Conservation (phyloP, 331 rosid genomes). For the Quercus tomentella region DNA sequence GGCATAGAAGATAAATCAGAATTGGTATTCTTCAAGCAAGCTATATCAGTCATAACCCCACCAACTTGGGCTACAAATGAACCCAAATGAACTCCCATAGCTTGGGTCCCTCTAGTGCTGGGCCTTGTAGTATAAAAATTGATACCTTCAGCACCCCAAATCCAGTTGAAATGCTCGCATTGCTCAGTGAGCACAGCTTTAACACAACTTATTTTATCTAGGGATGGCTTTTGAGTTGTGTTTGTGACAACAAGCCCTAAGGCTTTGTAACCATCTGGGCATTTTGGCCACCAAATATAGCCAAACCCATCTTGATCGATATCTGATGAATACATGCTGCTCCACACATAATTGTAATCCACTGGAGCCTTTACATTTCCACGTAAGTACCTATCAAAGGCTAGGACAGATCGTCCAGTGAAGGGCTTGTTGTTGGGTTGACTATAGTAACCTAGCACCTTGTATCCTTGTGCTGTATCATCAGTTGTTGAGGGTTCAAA, state of each 20-base stretch:
- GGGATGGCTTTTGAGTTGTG: conserved; percentile 53
- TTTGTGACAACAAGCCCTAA: conserved; percentile 57
- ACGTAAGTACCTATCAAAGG: conserved; percentile 13
- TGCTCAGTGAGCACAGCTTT: conserved; percentile 52
- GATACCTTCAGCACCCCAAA: conserved; percentile 64
- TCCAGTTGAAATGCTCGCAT: conserved; percentile 41
- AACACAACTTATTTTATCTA: conserved; percentile 57
- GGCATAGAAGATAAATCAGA: neutral
- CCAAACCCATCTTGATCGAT: conserved; percentile 52
- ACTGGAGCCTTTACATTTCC: conserved; percentile 37
- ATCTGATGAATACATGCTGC: conserved; percentile 34
- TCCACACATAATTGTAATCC: conserved; percentile 67
- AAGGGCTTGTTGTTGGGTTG: conserved; percentile 68
- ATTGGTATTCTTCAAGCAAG: conserved; percentile 49
- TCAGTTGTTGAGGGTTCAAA: conserved; percentile 47
- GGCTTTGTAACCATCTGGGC: conserved; percentile 66
- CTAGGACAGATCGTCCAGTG: conserved; percentile 57
- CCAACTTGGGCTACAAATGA: conserved; percentile 52
- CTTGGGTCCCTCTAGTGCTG: conserved; percentile 39
- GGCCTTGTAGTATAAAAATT: conserved; percentile 49
- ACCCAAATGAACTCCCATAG: conserved; percentile 48
- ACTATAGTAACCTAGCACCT: conserved; percentile 51
- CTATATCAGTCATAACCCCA: conserved; percentile 9
- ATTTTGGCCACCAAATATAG: conserved; percentile 59
- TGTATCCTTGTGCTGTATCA: conserved; percentile 46